These are phyloP conservation scores for Phytophthora kernoviae DNA, from an alignment of 352 stramenopile genomes.

Conservation along the genomic window DNA sequence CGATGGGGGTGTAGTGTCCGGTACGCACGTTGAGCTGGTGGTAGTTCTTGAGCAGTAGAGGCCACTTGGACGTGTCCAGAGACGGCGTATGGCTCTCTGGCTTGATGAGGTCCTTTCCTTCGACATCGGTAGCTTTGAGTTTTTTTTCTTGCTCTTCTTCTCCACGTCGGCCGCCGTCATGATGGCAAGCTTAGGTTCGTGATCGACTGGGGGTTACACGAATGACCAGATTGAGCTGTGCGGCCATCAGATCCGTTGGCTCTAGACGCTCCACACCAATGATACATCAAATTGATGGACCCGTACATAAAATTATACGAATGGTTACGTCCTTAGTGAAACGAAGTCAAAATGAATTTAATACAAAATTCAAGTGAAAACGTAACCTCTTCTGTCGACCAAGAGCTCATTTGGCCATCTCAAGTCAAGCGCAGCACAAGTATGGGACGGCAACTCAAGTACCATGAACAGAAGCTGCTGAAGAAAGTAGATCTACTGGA, in stretches of 20 bases:
- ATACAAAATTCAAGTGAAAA: too few species aligned
- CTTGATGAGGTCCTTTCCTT: slow-evolving; percentile 78
- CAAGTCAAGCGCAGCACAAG: not conserved
- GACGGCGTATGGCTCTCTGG: slow-evolving; percentile 86
- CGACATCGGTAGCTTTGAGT: slow-evolving; percentile 63
- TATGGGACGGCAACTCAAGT: slow-evolving; percentile 93
- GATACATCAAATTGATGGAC: not conserved
- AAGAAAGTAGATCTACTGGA: slow-evolving; percentile 99
- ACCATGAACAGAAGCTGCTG: slow-evolving; percentile 99
- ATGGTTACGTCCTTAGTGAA: too few species aligned
- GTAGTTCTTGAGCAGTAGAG: slow-evolving; percentile 99
- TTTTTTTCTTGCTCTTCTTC: slow-evolving; percentile 92
- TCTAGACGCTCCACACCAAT: not conserved
- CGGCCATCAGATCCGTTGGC: not conserved
- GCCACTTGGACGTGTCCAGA: slow-evolving; percentile 98
- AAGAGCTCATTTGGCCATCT: not conserved
- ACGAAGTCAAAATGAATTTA: too few species aligned
- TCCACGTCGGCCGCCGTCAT: slow-evolving; percentile 78
- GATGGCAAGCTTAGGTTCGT: not conserved
- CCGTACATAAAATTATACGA: too few species aligned
- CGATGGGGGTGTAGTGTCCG: slow-evolving; percentile 99
- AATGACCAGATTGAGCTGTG: slow-evolving; percentile 9
- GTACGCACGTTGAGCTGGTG: slow-evolving; percentile 98
- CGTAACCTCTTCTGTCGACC: too few species aligned
- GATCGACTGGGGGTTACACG: slow-evolving; percentile 1